phyloP scores from a whole-genome alignment of 176 grass and related monocot genomes.

The Paspalum notatum region DNA sequence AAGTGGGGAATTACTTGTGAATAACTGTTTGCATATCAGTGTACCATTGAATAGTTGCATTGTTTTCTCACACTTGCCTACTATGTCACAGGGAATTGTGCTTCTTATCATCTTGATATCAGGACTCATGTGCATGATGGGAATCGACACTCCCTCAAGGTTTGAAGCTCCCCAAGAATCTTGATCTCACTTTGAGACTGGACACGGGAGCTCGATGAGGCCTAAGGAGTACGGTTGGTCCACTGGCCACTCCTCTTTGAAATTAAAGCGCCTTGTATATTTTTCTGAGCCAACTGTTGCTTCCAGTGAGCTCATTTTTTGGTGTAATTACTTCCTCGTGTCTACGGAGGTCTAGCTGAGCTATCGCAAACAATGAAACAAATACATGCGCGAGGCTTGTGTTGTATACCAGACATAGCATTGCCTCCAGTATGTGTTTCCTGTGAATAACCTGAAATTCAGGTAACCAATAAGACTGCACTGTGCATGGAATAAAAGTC shows the following conservation, averaged over 20 bases:
- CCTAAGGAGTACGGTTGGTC: not conserved
- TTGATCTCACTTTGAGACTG: conserved; percentile 30
- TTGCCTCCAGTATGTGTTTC: conserved; percentile 13
- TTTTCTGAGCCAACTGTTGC: conserved; percentile 17
- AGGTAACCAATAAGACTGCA: conserved; percentile 26
- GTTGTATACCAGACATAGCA: conserved; percentile 33
- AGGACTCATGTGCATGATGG: conserved; percentile 92
- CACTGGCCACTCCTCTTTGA: not conserved
- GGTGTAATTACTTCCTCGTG: conserved; percentile 25
- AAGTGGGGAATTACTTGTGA: conserved; percentile 11
- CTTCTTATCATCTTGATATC: conserved; percentile 98
- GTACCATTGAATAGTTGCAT: not conserved
- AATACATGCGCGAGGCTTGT: not conserved
- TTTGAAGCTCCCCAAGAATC: conserved; percentile 86
- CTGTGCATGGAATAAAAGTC: conserved; percentile 33
- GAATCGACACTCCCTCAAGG: conserved; percentile 82
- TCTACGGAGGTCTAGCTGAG: conserved; percentile 18
- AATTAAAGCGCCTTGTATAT: conserved; percentile 41
- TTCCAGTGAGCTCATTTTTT: not conserved
- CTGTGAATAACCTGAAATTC: conserved; percentile 49
- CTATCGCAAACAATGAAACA: not conserved
- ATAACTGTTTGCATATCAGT: not conserved
- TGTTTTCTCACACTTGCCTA: conserved; percentile 17
- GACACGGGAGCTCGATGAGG: conserved; percentile 14
- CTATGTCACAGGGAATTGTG: conserved; percentile 73